Evolutionary conservation across 139 green algal genomes (phyloP), one percentile per base, ranked within the genome.

Genomic region (Haematococcus lacustris): DNA sequence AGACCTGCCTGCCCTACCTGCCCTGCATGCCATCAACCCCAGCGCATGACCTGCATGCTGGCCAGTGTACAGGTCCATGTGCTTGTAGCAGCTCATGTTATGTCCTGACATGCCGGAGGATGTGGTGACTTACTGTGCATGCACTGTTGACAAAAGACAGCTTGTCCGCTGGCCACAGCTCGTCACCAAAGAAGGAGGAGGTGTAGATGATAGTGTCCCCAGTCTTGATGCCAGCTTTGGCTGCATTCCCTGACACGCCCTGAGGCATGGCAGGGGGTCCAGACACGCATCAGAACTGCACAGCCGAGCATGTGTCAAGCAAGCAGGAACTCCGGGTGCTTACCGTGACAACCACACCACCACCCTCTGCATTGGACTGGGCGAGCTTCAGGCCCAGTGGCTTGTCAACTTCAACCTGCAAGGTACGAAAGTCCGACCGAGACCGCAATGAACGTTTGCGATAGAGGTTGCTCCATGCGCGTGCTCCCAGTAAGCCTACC

Each of bases 131-230:
- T n/a, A n/a, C n/a, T n/a, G n/a, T n/a, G n/a, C n/a, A n/a, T n/a
- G 82, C 73, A 78, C 73, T 78, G 59, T 86, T 79, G 32, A 80
- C 78, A 64, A 90, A 90, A 43, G 40, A 68, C 13, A 89, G 66
- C 76, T 90, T 92, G 78, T 96, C 91, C 33, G 89, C 80, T 0
- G 94, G 94, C 94, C 94, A 98, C 39, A 98, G 85, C 86, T 98
- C 94, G 71, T 98, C 93, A 5, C 94, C 95, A 73, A 99, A 99
- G 84, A 97, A 99, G 38, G 82, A 93, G 40, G 81, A 91, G 33
- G 90, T 88, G 76, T 95, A 80, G 74, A 81, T 78, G 62, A 81
- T 75, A 37, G 79, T 81, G 71, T 84, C 74, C 17, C 75, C 79
- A 0, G 71, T 57, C 70, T 93, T 94, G 50, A 97, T 87, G 51